phyloP scores from a whole-genome alignment of 768 basidiomycete genomes.

The Lentinula detonsa region DNA sequence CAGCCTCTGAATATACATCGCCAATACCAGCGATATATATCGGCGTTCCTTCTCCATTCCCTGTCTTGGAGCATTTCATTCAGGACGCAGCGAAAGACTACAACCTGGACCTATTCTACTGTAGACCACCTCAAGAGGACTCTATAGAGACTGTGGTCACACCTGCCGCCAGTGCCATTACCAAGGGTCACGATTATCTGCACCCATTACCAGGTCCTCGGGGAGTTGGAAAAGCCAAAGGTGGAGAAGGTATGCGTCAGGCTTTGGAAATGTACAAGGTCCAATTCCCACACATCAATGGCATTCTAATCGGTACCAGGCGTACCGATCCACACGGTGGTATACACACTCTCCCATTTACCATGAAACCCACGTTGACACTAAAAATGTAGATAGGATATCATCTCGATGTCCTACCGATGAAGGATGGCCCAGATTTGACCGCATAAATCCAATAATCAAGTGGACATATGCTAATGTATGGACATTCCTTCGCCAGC shows the following conservation, averaged over 20 bases:
- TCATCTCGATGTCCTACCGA: constrained; percentile 78
- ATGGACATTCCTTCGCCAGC: constrained; percentile 76
- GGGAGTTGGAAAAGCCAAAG: constrained; percentile 48
- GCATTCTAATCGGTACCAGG: constrained; percentile 86
- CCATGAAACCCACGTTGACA: background rate
- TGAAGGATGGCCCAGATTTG: constrained; percentile 81
- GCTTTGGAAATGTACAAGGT: constrained; percentile 72
- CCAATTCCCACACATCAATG: constrained; percentile 59
- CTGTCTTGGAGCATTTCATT: constrained; percentile 80
- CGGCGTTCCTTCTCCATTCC: constrained; percentile 84
- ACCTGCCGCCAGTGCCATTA: constrained; percentile 17
- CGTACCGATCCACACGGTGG: constrained; percentile 92
- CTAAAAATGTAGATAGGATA: constrained; percentile 48
- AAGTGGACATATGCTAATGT: constrained; percentile 91
- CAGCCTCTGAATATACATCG: constrained; percentile 26
- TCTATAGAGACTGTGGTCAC: constrained; percentile 45
- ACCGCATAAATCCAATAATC: constrained; percentile 92
- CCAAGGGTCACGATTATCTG: constrained; percentile 15
- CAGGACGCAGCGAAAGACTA: constrained; percentile 54
- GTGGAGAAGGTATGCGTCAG: constrained; percentile 69
- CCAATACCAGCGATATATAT: constrained; percentile 78
- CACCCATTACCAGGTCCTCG: constrained; percentile 18
- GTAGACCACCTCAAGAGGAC: constrained; percentile 33
- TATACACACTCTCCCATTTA: constrained; percentile 28
- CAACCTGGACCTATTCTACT: constrained; percentile 67